Evolutionary conservation across 1,284 basidiomycete species (phyloP).

Genomic region (Puccinia horiana): DNA sequence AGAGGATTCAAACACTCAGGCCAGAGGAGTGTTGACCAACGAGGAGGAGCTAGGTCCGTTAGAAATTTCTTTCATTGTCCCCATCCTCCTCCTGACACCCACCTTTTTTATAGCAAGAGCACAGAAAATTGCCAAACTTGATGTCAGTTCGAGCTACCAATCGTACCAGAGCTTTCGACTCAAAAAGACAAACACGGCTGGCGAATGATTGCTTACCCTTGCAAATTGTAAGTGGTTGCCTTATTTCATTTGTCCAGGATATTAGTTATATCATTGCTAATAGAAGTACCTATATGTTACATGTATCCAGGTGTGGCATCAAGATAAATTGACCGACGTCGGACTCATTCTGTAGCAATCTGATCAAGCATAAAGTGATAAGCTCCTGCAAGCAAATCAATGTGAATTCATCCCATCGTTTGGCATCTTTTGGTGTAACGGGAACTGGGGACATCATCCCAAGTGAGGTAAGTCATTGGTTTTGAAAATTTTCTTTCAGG

Average conservation of each 20-base stretch:
- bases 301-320: conserved; percentile 7
- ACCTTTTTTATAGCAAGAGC: neutral
- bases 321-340: neutral
- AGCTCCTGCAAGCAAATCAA: neutral
- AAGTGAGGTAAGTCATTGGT: neutral
- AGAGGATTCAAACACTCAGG: too few relatives aligned
- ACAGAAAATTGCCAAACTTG: neutral
- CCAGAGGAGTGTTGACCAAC: too few relatives aligned
- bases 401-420: neutral
- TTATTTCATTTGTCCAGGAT: neutral
- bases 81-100: neutral
- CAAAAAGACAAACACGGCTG: neutral
- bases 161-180: neutral
- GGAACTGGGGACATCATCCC: neutral
- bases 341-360: neutral
- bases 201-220: conserved; percentile 9
- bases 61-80: neutral
- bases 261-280: neutral
- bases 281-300: neutral
- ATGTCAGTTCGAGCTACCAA: conserved; percentile 5
- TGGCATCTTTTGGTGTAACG: neutral
- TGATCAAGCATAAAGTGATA: neutral
- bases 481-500: neutral
- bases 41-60: neutral
- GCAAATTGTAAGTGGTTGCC: neutral